A percentile compares a stretch with the other conserved stretches of the same genome.
Evolutionary conservation across 1,139 yeast genomes (phyloP).

Genomic region (Zygoascus sp.): DNA sequence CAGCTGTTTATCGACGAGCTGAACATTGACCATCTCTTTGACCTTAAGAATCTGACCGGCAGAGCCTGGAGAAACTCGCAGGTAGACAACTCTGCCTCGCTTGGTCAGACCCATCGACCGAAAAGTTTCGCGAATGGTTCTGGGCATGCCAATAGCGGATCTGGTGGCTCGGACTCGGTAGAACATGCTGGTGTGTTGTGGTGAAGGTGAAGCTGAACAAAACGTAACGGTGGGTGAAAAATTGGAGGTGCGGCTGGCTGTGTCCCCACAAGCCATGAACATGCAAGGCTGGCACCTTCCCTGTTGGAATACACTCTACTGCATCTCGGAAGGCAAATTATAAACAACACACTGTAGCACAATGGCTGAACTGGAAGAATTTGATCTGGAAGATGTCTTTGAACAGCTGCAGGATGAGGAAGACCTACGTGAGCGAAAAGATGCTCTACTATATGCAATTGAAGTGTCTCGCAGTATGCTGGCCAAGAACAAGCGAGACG

Average conservation of each 20-base stretch:
- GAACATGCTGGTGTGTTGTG: constrained; percentile 30
- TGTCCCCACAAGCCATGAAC: background rate
- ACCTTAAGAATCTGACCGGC: constrained; percentile 83
- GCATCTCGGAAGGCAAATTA: background rate
- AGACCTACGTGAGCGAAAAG: constrained; percentile 24
- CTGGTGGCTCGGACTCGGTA: constrained; percentile 72
- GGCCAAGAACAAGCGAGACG: constrained; percentile 16
- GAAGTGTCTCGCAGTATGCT: constrained; percentile 36
- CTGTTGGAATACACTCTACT: background rate
- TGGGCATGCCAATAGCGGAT: constrained; percentile 83
- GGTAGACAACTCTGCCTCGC: constrained; percentile 72
- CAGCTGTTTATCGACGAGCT: constrained; percentile 51
- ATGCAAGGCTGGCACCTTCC: background rate
- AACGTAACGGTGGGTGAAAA: too few species aligned
- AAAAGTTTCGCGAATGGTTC: constrained; percentile 58
- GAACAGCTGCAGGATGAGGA: background rate
- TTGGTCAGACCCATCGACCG: constrained; percentile 69
- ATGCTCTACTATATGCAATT: constrained; percentile 36
- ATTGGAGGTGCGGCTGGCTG: background rate
- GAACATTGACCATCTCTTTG: constrained; percentile 86
- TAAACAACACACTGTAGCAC: background rate
- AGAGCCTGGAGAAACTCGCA: constrained; percentile 65
- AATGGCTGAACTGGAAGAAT: constrained; percentile 1
- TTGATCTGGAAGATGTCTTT: constrained; percentile 5
- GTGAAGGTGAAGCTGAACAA: background rate